These are phyloP conservation scores for Fusarium xylarioides DNA, from an alignment of 2,329 filamentous ascomycete genomes.

Conservation along the genomic window DNA sequence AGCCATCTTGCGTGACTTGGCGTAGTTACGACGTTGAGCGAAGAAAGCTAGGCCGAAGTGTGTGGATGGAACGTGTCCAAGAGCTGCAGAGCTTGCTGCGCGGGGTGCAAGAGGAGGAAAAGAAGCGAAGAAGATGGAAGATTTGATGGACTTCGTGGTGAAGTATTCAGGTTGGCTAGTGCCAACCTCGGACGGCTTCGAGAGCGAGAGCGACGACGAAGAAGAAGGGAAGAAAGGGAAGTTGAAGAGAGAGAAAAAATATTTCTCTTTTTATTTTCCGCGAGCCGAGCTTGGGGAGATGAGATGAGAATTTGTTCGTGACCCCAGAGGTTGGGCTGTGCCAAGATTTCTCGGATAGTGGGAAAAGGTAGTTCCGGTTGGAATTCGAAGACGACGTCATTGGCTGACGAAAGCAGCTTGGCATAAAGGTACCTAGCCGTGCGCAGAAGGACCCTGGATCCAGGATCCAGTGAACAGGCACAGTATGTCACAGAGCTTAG, in stretches of 20 bases:
- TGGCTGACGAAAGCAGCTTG: conserved; percentile 40
- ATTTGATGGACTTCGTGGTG: conserved; percentile 56
- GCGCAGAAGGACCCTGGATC: conserved; percentile 30
- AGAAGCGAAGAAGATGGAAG: conserved; percentile 62
- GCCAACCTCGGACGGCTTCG: conserved; percentile 52
- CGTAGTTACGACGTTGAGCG: conserved; percentile 64
- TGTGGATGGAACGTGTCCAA: conserved; percentile 57
- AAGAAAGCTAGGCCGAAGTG: conserved; percentile 61
- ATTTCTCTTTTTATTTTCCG: conserved; percentile 40
- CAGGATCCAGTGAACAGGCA: conserved; percentile 3
- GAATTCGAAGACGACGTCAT: conserved; percentile 31
- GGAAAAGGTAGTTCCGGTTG: conserved; percentile 27
- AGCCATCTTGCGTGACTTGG: conserved; percentile 79
- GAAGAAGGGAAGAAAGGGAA: conserved; percentile 22
- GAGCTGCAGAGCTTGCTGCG: conserved; percentile 75
- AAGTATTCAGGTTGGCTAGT: conserved; percentile 48
- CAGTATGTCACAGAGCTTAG: conserved; percentile 11
- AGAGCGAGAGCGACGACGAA: conserved; percentile 36
- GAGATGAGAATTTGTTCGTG: conserved; percentile 46
- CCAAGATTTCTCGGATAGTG: conserved; percentile 7
- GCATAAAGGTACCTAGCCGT: conserved; percentile 15
- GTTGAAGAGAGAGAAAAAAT: conserved; percentile 21
- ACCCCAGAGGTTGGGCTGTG: conserved; percentile 43
- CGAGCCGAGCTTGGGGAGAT: conserved; percentile 39
- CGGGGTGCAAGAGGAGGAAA: conserved; percentile 55